A percentile compares a stretch with the other conserved stretches of the same genome.
Conservation (phyloP, 306 rosid genomes). For the Parietaria judaica region DNA sequence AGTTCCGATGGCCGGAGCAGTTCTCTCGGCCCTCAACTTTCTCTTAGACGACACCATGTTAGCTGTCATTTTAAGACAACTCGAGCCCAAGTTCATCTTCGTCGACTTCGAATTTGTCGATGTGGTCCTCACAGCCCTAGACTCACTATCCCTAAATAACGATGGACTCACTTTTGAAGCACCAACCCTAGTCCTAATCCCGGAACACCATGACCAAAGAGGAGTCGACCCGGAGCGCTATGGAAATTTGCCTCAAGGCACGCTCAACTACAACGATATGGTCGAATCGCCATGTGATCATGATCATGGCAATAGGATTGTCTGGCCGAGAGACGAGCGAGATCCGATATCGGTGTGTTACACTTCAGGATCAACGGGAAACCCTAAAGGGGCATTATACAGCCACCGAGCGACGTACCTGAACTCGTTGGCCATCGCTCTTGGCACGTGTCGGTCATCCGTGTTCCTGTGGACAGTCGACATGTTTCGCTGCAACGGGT, state of each 20-base stretch:
- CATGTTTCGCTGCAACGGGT: slow-evolving; percentile 91
- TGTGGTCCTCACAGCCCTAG: slow-evolving; percentile 31
- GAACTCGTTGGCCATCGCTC: slow-evolving; percentile 49
- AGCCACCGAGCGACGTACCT: slow-evolving; percentile 68
- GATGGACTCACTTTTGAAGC: slow-evolving; percentile 18
- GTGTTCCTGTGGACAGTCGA: slow-evolving; percentile 91
- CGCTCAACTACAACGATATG: slow-evolving; percentile 33
- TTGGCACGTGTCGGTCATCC: slow-evolving; percentile 35
- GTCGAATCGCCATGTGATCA: slow-evolving; percentile 15
- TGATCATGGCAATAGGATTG: slow-evolving; percentile 13
- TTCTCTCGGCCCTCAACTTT: slow-evolving; percentile 59
- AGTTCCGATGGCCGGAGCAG: slow-evolving; percentile 77
- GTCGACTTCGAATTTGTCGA: slow-evolving; percentile 48
- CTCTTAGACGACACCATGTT: slow-evolving; percentile 43
- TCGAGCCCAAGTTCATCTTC: slow-evolving; percentile 50
- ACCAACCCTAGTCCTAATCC: slow-evolving; percentile 51
- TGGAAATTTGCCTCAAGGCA: slow-evolving; percentile 20
- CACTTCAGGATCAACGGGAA: slow-evolving; percentile 83
- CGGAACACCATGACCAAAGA: slow-evolving; percentile 16
- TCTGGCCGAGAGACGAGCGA: slow-evolving; percentile 33
- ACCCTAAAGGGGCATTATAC: slow-evolving; percentile 68
- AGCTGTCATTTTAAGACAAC: slow-evolving; percentile 41
- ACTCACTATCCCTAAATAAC: slow-evolving; percentile 22
- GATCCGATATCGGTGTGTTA: slow-evolving; percentile 69
- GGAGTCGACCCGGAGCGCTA: background rate